phyloP scores from a whole-genome alignment of 1,284 basidiomycete genomes.

The Sporisorium exsertum region DNA sequence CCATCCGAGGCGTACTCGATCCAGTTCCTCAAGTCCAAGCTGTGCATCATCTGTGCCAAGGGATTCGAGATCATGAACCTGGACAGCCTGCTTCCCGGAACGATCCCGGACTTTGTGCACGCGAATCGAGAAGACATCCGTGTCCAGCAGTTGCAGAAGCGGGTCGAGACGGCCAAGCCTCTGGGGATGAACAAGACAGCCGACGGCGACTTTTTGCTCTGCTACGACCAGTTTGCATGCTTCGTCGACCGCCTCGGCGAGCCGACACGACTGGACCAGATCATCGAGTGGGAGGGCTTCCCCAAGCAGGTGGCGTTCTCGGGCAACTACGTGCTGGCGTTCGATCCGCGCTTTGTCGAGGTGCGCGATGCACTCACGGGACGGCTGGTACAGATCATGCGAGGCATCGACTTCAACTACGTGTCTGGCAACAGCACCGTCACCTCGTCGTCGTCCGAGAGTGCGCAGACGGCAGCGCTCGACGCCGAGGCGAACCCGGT shows the following conservation, averaged over 20 bases:
- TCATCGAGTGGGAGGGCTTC: slow-evolving; percentile 94
- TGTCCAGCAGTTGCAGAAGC: slow-evolving; percentile 79
- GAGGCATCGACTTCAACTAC: slow-evolving; percentile 82
- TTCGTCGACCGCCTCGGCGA: slow-evolving; percentile 72
- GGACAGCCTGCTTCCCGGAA: slow-evolving; percentile 80
- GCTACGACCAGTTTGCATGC: slow-evolving; percentile 90
- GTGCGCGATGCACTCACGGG: slow-evolving; percentile 87
- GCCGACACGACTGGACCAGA: slow-evolving; percentile 74
- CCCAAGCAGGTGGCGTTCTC: slow-evolving; percentile 79
- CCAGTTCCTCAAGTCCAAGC: slow-evolving; percentile 88
- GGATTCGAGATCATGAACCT: slow-evolving; percentile 96
- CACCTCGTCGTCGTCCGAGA: slow-evolving; percentile 35
- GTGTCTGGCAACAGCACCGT: slow-evolving; percentile 72
- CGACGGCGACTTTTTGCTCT: slow-evolving; percentile 85
- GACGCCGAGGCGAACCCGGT: slow-evolving; percentile 53
- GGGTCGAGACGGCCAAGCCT: slow-evolving; percentile 82
- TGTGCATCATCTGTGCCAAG: slow-evolving; percentile 89
- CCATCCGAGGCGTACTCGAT: slow-evolving; percentile 88
- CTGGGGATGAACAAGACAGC: slow-evolving; percentile 90
- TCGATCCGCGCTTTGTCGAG: slow-evolving; percentile 92
- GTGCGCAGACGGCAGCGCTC: slow-evolving; percentile 30
- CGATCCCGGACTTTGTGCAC: slow-evolving; percentile 77
- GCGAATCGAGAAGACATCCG: slow-evolving; percentile 77
- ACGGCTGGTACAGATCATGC: slow-evolving; percentile 87
- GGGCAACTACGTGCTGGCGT: slow-evolving; percentile 87